A percentile compares a stretch with the other conserved stretches of the same genome.
phyloP scores from a whole-genome alignment of 768 basidiomycete genomes.

The Holtermannia corniformis region DNA sequence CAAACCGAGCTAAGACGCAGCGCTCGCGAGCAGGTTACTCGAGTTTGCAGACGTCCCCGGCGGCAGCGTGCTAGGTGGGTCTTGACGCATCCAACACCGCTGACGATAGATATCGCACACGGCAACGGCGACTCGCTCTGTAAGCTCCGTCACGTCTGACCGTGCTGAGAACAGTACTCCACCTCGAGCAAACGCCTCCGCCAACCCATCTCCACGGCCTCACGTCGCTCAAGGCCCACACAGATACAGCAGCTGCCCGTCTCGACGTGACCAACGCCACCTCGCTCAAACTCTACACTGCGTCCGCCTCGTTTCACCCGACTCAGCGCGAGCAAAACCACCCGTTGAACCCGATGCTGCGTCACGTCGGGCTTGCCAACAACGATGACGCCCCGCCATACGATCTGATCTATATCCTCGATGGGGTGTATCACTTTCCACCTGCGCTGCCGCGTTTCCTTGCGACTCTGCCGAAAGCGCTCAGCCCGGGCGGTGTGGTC shows the following conservation, averaged over 20 bases:
- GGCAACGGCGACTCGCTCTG: constrained; percentile 31
- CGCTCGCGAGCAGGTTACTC: constrained; percentile 20
- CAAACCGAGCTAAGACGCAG: not conserved
- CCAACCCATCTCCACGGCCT: constrained; percentile 20
- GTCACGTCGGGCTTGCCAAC: constrained; percentile 16
- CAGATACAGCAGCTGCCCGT: constrained; percentile 1
- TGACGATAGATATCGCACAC: constrained; percentile 30
- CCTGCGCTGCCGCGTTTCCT: constrained; percentile 23
- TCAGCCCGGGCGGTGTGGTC: constrained; percentile 14
- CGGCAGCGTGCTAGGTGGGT: constrained; percentile 20
- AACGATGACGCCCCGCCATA: constrained; percentile 10
- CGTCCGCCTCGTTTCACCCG: constrained; percentile 15
- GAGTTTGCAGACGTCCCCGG: constrained; percentile 14
- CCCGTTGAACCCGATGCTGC: constrained; percentile 30
- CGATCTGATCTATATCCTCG: constrained; percentile 32
- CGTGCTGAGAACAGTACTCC: constrained; percentile 19
- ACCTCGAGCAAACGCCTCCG: constrained; percentile 11
- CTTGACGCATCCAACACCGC: not conserved
- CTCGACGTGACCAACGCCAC: constrained; percentile 4
- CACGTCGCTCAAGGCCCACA: constrained; percentile 19
- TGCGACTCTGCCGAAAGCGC: constrained; percentile 1
- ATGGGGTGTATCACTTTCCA: constrained; percentile 33
- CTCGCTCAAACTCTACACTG: constrained; percentile 11
- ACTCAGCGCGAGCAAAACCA: constrained; percentile 18
- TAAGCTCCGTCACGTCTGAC: constrained; percentile 3